Evolutionary conservation across 2,329 filamentous ascomycete species (phyloP), one percentile per base, ranked within the genome.

Genomic region (Verticillium tricorpus): DNA sequence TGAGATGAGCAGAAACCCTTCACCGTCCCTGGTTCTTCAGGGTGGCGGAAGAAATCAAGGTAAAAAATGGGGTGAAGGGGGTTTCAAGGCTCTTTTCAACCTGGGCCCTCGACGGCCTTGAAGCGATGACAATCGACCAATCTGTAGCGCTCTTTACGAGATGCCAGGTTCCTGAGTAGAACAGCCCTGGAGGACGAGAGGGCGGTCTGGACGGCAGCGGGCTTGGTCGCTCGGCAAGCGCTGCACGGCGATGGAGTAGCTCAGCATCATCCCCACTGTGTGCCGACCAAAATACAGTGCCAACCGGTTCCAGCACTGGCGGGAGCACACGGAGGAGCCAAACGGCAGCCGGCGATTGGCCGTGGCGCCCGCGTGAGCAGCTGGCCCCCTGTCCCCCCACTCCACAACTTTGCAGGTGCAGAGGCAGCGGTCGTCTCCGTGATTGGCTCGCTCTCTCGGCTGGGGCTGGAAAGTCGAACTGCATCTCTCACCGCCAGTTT

Each of bases 401-500:
- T 66, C 67, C 66, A 68, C 66, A 64, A 45, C 62, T 60, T 60
- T 66, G 65, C 63, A 67, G 61, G 61, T 63, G 64, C 62, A 66
- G 58, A 50, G 60, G 62, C 59, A 56, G 56, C 56, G 62, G 45
- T 61, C 56, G 60, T 56, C 37, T 57, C 60, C 39, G 60, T 70
- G 63, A 71, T 71, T 71, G 69, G 69, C 61, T 67, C 65, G 60
- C 63, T 17, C 40, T 61, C 58, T 63, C 58, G 64, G 64, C 66
- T 62, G 65, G 67, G 69, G 68, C 69, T 70, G 69, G 69, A 69
- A 64, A 64, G 63, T 62, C 64, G 62, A 65, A 66, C 68, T 65
- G 62, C 66, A 64, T 62, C 65, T 61, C 69, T 72, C 70, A 72
- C 70, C 70, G 70, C 70, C 67, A 70, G 69, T 71, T 71, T 66